Evolutionary conservation across 176 grass and related monocot genomes (phyloP), one percentile per base, ranked within the genome.

Genomic region (Poa annua): DNA sequence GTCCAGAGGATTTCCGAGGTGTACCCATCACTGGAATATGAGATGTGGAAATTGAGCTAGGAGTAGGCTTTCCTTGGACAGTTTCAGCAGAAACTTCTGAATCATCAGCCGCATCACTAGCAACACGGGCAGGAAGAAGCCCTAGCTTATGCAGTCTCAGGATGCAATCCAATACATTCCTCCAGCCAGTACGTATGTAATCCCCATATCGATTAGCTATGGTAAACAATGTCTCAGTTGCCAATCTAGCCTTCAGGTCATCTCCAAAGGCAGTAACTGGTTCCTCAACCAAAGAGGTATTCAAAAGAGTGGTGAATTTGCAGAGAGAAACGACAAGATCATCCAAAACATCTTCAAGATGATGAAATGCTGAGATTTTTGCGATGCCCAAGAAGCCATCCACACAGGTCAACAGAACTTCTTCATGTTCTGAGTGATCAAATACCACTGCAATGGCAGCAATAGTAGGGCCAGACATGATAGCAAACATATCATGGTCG

Each of bases 391-490:
- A 82, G 90, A 99, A 96, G 35, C 97, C 93, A 81, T 99, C 93
- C 75, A 93, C 81, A 61, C 93, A 99, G 24, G 87, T 88, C 29
- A 91, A 85, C 41, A 99, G 55, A 56, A 92, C 78, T 49, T 96
- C 97, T 79, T 93, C 91, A 85, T 92, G 86, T 86, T 99, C 97
- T 0, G 93, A 94, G 87, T 96, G 89, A 88, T 99, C 97, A 81
- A 99, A 96, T 54, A 99, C 93, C 41, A 96, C 89, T 21, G 97
- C 89, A 86, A 99, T 91, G n/a, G 97, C 97, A 60, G 97, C 97
- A 84, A 99, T 96, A 26, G 93, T 95, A 81, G 97, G 97, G 10
- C 97, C 93, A 54, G 97, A 99, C 97, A 99, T 99, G 67, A 96
- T 91, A 52, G 93, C 85, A 81, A 99, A 99, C 93, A 99, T 94